A percentile compares a stretch with the other conserved stretches of the same genome.
phyloP scores from a whole-genome alignment of 2,329 filamentous ascomycete species.

The Xylaria sp. region DNA sequence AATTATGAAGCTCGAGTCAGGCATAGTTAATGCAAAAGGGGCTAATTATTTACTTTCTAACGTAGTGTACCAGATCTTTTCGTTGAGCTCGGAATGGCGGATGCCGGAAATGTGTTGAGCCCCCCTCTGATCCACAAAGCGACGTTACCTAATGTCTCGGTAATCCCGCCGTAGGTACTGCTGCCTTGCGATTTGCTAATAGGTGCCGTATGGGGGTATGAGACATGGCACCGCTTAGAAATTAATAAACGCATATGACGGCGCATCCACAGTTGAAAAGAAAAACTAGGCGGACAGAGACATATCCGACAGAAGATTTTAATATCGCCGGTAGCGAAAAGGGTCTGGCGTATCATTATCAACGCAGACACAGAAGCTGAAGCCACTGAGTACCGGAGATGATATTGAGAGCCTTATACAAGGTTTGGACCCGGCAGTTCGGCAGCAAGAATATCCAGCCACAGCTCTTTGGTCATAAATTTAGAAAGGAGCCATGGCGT shows the following conservation, averaged over 20 bases:
- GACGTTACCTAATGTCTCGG: not conserved
- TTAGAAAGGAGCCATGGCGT: no score
- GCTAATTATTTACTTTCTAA: not conserved
- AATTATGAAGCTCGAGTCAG: not conserved
- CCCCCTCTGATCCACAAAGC: not conserved
- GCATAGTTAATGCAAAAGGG: not conserved
- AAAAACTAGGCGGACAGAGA: not conserved
- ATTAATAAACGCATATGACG: not conserved
- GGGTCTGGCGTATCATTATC: not conserved
- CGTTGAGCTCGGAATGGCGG: not conserved
- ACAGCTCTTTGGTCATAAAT: no score
- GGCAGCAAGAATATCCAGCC: no score
- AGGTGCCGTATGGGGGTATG: not conserved
- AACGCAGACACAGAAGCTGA: no score
- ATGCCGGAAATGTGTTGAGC: not conserved
- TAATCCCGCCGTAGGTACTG: not conserved
- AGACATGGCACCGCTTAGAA: not conserved
- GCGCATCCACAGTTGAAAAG: not conserved
- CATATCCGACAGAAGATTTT: not conserved
- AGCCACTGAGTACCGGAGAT: no score
- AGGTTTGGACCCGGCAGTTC: no score
- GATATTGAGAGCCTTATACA: no score
- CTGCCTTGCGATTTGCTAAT: not conserved
- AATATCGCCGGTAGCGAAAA: not conserved
- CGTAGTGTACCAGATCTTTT: not conserved